Base-by-base conservation (phyloP, 106 monocot species). In the Iris macrosiphon region DNA sequence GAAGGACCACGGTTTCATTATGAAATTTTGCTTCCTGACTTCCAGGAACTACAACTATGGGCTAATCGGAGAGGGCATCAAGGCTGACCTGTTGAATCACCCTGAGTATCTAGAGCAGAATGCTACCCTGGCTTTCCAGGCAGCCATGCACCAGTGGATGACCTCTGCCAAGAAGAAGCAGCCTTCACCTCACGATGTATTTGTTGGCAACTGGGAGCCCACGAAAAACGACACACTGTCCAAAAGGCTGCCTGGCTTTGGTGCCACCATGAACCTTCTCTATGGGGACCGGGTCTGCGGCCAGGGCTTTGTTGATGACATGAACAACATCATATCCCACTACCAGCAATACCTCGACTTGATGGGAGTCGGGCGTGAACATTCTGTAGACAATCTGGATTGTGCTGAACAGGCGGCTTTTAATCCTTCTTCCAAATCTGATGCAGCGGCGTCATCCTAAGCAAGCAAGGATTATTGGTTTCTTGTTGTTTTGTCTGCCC, bases 81-180 rank as follows among this genome's bases (percentile, higher is more conserved):
- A 64, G 32, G 40, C 8, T 33, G 33, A 8, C 33, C 8, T 33
- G 33, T 33, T 33, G 33, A 33, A 33, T 33, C 33, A 33, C 28
- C 15, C 0, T 5, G 20, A 4, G 7, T 7, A 48, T 5, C 0
- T 48, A 21, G 7, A 23, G 47, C 47, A 18, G 66, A 96, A 96
- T 47, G 85, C 96, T 1, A 90, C 96, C 9, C 19, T 80, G n/a
- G 96, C 89, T 10, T 96, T 96, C 75, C 79, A 86, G 60, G 74
- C 90, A 0, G 89, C 96, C 6, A 79, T 96, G 7, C 86, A 79
- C 79, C 59, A 71, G 64, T 96, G 96, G 92, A 92, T 87, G 87
- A 92, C 62, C 1, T 84, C 84, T 3, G 68, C 67, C 62, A 83
- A 75, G 33, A 92, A 74, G 87, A 82, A 82, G 71, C 92, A 92